phyloP scores from a whole-genome alignment of 176 grass and related monocot species.

The Oryza punctata region DNA sequence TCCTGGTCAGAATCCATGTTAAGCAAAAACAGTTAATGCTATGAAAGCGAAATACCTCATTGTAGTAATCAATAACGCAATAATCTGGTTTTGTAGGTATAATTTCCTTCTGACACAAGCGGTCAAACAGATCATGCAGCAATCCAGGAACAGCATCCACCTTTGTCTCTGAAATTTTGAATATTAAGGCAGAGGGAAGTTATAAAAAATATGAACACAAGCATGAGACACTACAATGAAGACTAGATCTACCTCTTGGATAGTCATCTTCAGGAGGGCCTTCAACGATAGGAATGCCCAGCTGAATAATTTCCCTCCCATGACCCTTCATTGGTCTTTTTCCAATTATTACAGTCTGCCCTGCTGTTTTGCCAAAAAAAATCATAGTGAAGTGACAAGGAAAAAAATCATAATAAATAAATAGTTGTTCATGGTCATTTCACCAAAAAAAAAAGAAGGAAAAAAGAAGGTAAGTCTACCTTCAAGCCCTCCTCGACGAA shows the following conservation, averaged over 20 bases:
- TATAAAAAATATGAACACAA: conserved; percentile 32
- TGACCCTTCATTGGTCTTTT: conserved; percentile 89
- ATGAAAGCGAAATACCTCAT: conserved; percentile 62
- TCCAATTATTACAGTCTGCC: conserved; percentile 72
- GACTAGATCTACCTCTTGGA: conserved; percentile 47
- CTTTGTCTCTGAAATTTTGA: conserved; percentile 58
- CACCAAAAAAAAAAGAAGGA: conserved; percentile 3
- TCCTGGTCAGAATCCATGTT: conserved; percentile 17
- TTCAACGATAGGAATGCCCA: conserved; percentile 69
- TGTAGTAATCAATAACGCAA: conserved; percentile 85
- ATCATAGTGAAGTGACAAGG: conserved; percentile 1
- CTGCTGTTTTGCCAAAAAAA: conserved; percentile 53
- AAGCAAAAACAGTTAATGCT: background rate
- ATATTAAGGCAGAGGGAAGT: conserved; percentile 11
- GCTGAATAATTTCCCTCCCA: conserved; percentile 92
- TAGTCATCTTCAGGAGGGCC: conserved; percentile 71
- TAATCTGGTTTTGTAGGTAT: conserved; percentile 82
- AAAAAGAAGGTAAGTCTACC: conserved; percentile 48
- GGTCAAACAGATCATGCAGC: conserved; percentile 73
- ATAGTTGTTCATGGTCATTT: background rate
- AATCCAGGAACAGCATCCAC: conserved; percentile 71
- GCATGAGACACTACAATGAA: background rate
- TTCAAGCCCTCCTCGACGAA: conserved; percentile 53
- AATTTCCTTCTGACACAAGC: conserved; percentile 61
- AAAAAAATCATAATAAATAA: conserved; percentile 26